These are phyloP conservation scores for Aspergillus ellipticus DNA, from an alignment of 495 filamentous ascomycete genomes.

Conservation along the genomic window DNA sequence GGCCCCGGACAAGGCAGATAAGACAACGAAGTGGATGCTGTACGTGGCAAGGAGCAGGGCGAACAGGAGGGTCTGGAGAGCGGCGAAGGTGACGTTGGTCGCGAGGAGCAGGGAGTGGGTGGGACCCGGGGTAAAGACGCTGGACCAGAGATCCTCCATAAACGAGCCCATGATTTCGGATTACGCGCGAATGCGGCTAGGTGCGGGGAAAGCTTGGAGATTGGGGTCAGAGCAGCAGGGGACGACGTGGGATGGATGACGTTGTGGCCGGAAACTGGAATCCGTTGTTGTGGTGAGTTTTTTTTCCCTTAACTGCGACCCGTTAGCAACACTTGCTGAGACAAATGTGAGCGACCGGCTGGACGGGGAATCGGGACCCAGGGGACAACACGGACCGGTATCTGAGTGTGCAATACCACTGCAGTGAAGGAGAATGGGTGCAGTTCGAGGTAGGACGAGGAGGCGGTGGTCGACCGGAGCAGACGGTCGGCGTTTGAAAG, in stretches of 20 bases:
- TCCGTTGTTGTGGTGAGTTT: slow-evolving; percentile 5
- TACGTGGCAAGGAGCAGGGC: slow-evolving; percentile 74
- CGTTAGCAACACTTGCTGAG: not conserved
- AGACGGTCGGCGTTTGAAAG: slow-evolving; percentile 14
- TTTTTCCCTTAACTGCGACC: not conserved
- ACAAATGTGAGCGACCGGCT: not conserved
- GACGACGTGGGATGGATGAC: slow-evolving; percentile 7
- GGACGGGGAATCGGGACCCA: not conserved
- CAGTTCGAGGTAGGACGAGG: not conserved
- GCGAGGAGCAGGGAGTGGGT: slow-evolving; percentile 85
- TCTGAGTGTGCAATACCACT: not conserved
- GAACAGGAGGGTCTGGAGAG: slow-evolving; percentile 75
- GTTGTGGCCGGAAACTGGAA: slow-evolving; percentile 15
- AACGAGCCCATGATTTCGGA: slow-evolving; percentile 68
- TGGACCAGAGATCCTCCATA: slow-evolving; percentile 76
- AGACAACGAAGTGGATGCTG: slow-evolving; percentile 80
- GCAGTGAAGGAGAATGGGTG: not conserved
- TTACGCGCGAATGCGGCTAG: not conserved
- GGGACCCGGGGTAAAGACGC: slow-evolving; percentile 86
- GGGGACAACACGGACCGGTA: not conserved
- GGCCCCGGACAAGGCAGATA: slow-evolving; percentile 72
- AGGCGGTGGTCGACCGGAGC: slow-evolving; percentile 1
- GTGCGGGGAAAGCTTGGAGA: not conserved
- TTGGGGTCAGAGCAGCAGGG: not conserved
- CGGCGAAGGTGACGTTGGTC: slow-evolving; percentile 84